Percentiles rank a stretch among this genome's conserved stretches.
phyloP scores from a whole-genome alignment of 2,329 filamentous ascomycete genomes.

The Westerdykella ornata region DNA sequence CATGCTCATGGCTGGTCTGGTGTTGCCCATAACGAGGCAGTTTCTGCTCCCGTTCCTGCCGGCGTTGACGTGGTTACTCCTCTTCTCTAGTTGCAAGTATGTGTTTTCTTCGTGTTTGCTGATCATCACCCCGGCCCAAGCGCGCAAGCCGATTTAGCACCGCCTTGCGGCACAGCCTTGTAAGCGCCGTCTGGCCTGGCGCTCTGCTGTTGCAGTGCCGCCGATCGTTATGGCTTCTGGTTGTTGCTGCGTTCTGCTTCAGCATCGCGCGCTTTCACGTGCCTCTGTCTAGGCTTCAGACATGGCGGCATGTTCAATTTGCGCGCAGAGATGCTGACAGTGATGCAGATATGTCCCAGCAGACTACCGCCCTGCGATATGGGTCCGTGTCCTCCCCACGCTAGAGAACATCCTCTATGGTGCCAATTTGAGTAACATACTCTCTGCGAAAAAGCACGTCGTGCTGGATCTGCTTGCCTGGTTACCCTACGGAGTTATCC shows the following conservation, averaged over 20 bases:
- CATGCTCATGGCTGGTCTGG: slow-evolving; percentile 60
- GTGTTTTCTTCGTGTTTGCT: slow-evolving; percentile 35
- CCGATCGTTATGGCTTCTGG: background rate
- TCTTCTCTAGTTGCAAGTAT: slow-evolving; percentile 91
- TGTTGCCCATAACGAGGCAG: slow-evolving; percentile 79
- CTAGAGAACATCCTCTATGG: slow-evolving; percentile 96
- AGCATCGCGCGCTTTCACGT: too few species aligned
- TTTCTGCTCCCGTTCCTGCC: slow-evolving; percentile 85
- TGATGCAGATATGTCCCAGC: slow-evolving; percentile 70
- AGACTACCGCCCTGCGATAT: slow-evolving; percentile 85
- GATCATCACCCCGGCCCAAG: background rate
- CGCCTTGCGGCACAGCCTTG: slow-evolving; percentile 1
- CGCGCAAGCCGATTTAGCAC: slow-evolving; percentile 1
- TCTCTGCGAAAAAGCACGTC: slow-evolving; percentile 80
- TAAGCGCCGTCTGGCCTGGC: background rate
- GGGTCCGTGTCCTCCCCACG: slow-evolving; percentile 88
- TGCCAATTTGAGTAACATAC: slow-evolving; percentile 89
- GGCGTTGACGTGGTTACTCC: slow-evolving; percentile 78
- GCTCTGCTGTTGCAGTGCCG: slow-evolving; percentile 6
- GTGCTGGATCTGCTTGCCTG: slow-evolving; percentile 83
- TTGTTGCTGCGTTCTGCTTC: too few species aligned
- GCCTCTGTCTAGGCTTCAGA: too few species aligned
- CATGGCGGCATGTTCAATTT: slow-evolving; percentile 5
- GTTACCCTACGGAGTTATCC: slow-evolving; percentile 86
- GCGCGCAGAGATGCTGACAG: slow-evolving; percentile 17